A percentile compares a stretch with the other conserved stretches of the same genome.
Evolutionary conservation across 441 rosid genomes (phyloP).

Genomic region (Erodium moschatum): DNA sequence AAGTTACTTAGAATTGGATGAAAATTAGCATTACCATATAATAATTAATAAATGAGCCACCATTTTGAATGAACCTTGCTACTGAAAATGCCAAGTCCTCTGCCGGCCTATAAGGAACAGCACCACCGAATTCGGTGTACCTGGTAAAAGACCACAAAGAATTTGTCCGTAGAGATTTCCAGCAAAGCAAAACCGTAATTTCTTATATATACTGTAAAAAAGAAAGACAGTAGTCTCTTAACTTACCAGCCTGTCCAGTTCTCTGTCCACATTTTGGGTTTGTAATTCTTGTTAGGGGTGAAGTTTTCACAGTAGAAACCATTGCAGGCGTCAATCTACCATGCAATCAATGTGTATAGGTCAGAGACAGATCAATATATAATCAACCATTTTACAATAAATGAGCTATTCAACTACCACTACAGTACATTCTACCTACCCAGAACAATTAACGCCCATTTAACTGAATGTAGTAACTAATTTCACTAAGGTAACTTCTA

Average conservation of each 20-base stretch:
- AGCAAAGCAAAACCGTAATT: neutral
- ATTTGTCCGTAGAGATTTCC: neutral
- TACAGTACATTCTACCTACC: neutral
- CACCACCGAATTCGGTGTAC: constrained; percentile 82
- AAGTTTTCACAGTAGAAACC: constrained; percentile 85
- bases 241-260: constrained; percentile 84
- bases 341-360: constrained; percentile 2
- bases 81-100: constrained; percentile 85
- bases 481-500: neutral
- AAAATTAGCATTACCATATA: constrained; percentile 51
- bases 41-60: constrained; percentile 80
- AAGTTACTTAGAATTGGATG: neutral
- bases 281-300: constrained; percentile 75
- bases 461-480: neutral
- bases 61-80: constrained; percentile 77
- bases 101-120: constrained; percentile 71
- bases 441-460: neutral
- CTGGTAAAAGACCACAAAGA: constrained; percentile 23
- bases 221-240: neutral
- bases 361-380: neutral
- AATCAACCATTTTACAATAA: neutral
- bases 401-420: neutral
- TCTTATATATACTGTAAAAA: neutral
- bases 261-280: constrained; percentile 85
- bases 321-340: constrained; percentile 75